Conservation (phyloP, 306 rosid species). For the Casuarina cunninghamiana region DNA sequence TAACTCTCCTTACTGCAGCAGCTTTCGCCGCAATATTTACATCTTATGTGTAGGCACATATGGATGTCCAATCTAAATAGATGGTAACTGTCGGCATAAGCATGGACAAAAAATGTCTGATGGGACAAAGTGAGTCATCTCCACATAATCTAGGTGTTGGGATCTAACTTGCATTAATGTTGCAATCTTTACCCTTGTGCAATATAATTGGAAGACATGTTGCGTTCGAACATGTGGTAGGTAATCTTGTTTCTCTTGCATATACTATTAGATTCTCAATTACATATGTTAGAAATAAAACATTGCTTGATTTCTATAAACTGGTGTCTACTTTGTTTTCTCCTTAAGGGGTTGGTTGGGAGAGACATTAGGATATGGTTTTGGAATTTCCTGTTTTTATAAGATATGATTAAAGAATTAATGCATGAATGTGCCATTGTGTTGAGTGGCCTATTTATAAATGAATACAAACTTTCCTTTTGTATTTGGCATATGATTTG, state of each 20-base stretch:
- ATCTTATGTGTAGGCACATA: not conserved
- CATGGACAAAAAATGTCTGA: not conserved
- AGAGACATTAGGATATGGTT: not conserved
- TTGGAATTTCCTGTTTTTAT: not conserved
- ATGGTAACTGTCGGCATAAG: not conserved
- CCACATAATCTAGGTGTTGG: not conserved
- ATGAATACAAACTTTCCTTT: not conserved
- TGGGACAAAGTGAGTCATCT: not conserved
- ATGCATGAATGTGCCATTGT: not conserved
- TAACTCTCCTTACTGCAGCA: not conserved
- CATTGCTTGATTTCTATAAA: not conserved
- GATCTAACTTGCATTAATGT: conserved; percentile 3
- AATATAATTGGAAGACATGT: not conserved
- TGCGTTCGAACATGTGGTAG: not conserved
- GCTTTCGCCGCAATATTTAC: not conserved
- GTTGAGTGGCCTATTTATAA: not conserved
- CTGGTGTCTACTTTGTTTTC: not conserved
- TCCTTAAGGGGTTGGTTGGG: not conserved
- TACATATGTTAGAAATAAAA: not conserved
- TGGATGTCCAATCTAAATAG: not conserved
- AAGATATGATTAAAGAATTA: not conserved
- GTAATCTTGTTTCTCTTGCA: not conserved
- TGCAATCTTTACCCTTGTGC: not conserved
- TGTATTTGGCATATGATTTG: not conserved
- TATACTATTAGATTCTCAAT: not conserved